A percentile compares a stretch with the other conserved stretches of the same genome.
These are phyloP conservation scores for Phanerochaete carnosa DNA, from an alignment of 768 basidiomycete genomes.

Conservation along the genomic window DNA sequence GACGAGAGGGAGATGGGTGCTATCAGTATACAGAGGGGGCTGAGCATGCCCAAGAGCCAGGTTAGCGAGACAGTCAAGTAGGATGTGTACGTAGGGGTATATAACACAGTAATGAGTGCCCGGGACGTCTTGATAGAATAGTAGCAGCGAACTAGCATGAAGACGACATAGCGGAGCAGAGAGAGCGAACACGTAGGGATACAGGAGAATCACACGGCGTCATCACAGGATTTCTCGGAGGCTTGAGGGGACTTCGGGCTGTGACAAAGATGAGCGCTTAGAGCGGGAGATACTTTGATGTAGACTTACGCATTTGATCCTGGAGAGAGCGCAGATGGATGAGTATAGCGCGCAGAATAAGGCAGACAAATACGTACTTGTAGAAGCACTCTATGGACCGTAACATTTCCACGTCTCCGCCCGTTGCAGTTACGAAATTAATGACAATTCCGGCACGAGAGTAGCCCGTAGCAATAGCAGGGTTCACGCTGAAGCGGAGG, in stretches of 20 bases:
- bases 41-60: slow-evolving; percentile 39
- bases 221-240: slow-evolving; percentile 85
- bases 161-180: slow-evolving; percentile 25
- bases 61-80: slow-evolving; percentile 64
- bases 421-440: slow-evolving; percentile 96
- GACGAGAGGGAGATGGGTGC: slow-evolving; percentile 19
- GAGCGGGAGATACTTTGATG: background rate
- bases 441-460: slow-evolving; percentile 88
- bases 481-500: slow-evolving; percentile 58
- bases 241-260: slow-evolving; percentile 91
- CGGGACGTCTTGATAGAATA: slow-evolving; percentile 42
- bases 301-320: slow-evolving; percentile 75
- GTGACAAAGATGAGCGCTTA: slow-evolving; percentile 25
- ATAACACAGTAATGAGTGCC: slow-evolving; percentile 49
- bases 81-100: slow-evolving; percentile 56
- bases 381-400: slow-evolving; percentile 99
- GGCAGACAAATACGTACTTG: slow-evolving; percentile 53
- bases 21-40: slow-evolving; percentile 64
- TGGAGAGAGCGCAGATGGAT: slow-evolving; percentile 8
- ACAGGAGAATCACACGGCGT: slow-evolving; percentile 42
- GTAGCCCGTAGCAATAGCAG: slow-evolving; percentile 82
- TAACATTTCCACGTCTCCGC: slow-evolving; percentile 98
- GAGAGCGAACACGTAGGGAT: slow-evolving; percentile 62
- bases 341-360: background rate
- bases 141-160: slow-evolving; percentile 38